These are phyloP conservation scores for Phyllosticta citriasiana DNA, from an alignment of 2,329 filamentous ascomycete species.

Conservation along the genomic window DNA sequence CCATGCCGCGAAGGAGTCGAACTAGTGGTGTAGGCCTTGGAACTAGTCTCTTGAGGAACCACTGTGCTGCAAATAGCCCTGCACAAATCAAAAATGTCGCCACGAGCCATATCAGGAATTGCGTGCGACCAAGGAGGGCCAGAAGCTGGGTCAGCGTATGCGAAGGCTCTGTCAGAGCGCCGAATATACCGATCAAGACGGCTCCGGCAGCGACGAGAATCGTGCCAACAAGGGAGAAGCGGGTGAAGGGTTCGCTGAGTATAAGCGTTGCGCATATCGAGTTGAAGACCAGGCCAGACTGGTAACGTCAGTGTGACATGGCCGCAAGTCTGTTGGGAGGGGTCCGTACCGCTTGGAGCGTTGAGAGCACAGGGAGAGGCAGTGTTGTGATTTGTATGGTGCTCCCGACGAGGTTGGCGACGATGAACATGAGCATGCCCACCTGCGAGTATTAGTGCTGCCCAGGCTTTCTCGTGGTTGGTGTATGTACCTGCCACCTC, in stretches of 20 bases:
- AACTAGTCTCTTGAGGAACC: slow-evolving; percentile 28
- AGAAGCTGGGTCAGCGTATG: slow-evolving; percentile 80
- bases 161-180: slow-evolving; percentile 84
- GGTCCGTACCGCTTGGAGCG: slow-evolving; percentile 63
- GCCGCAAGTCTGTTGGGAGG: neutral
- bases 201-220: slow-evolving; percentile 79
- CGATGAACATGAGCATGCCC: slow-evolving; percentile 94
- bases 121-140: slow-evolving; percentile 57
- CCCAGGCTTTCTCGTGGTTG: neutral
- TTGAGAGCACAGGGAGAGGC: slow-evolving; percentile 86
- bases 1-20: slow-evolving; percentile 69
- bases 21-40: slow-evolving; percentile 48
- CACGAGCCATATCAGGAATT: slow-evolving; percentile 85
- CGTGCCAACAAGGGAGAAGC: slow-evolving; percentile 85
- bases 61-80: slow-evolving; percentile 47
- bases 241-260: slow-evolving; percentile 85
- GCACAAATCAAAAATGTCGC: slow-evolving; percentile 65
- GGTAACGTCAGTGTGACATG: slow-evolving; percentile 11
- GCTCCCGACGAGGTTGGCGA: slow-evolving; percentile 88
- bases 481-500: slow-evolving; percentile 65
- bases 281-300: slow-evolving; percentile 93
- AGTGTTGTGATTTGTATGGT: slow-evolving; percentile 96
- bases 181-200: slow-evolving; percentile 86
- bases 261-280: slow-evolving; percentile 93
- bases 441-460: slow-evolving; percentile 36